These are phyloP conservation scores for Neotropicomus parvogracilis DNA, from an alignment of 1,284 basidiomycete genomes.

Conservation along the genomic window DNA sequence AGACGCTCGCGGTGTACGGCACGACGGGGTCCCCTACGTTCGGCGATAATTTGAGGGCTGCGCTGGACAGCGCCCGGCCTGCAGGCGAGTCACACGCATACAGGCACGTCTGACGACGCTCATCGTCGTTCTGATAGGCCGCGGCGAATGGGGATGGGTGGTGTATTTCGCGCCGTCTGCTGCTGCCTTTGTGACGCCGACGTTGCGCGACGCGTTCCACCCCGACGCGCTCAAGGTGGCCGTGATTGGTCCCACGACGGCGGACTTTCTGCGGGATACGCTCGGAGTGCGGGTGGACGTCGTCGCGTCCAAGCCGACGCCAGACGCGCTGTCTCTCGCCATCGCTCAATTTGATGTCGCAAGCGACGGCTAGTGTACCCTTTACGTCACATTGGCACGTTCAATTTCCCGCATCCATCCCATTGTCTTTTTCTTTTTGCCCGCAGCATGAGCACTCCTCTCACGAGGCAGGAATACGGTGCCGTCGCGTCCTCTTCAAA, in stretches of 20 bases:
- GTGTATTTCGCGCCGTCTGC: constrained; percentile 74
- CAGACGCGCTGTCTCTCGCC: constrained; percentile 46
- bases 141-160: constrained; percentile 53
- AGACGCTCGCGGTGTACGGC: constrained; percentile 62
- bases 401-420: constrained; percentile 1
- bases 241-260: constrained; percentile 68
- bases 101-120: neutral
- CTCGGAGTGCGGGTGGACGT: constrained; percentile 50
- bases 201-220: constrained; percentile 45
- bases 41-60: constrained; percentile 40
- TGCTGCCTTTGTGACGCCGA: constrained; percentile 54
- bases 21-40: constrained; percentile 57
- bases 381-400: constrained; percentile 15
- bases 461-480: constrained; percentile 27
- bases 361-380: constrained; percentile 4
- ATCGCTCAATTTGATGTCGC: constrained; percentile 29
- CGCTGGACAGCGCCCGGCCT: constrained; percentile 30
- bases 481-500: constrained; percentile 27
- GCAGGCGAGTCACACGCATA: constrained; percentile 24
- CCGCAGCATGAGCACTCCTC: constrained; percentile 26
- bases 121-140: neutral
- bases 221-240: constrained; percentile 40
- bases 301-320: constrained; percentile 52
- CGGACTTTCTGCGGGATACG: constrained; percentile 45
- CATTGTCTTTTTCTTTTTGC: neutral